Base-by-base conservation (phyloP, 495 filamentous ascomycete genomes). In the Penicillium steckii region DNA sequence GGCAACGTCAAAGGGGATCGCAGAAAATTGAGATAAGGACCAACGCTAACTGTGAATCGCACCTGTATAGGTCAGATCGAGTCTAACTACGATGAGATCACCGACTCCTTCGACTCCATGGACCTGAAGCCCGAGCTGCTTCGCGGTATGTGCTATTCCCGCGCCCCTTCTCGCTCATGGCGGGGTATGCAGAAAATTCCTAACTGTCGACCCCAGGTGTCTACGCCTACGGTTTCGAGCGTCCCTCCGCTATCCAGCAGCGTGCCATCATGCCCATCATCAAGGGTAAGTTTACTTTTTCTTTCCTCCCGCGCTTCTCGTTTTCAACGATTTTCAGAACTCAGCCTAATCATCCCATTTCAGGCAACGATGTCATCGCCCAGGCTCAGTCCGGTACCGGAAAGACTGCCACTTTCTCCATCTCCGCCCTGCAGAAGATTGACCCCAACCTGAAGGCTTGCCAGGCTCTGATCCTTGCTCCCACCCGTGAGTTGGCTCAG, bases 1-100 rank as follows among this genome's bases (percentile, higher is more conserved):
- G 59, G 62, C 52, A 47, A 60, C 45, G 45, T 52, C 55, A 42
- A 47, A n/a, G n/a, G n/a, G 44, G 19, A 46, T 33, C n/a, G 8
- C 10, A 21, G 9, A 22, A 41, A 41, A 41, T 23, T 23, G 27
- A 24, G 44, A 33, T 33, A 46, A 29, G 44, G 19, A 33, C 25
- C 45, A 53, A 24, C 19, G 47, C 70, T 71, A 53, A 73, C 62
- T 8, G n/a, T 54, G 2, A 17, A 29, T 45, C 55, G 57, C 63
- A 32, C 45, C 10, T 33, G 48, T 66, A 67, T 76, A 95, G 95
- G 89, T 70, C 89, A 92, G 79, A 97, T 99, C 80, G 94, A 97
- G 80, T 96, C 92, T 67, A 99, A 97, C 89, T 99, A 99, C 79
- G 94, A 99, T 84, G 95, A 99, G 84, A 90, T 93, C 65, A 94